Evolutionary conservation across 805 yeast species (phyloP).

Genomic region (Candida ficus): DNA sequence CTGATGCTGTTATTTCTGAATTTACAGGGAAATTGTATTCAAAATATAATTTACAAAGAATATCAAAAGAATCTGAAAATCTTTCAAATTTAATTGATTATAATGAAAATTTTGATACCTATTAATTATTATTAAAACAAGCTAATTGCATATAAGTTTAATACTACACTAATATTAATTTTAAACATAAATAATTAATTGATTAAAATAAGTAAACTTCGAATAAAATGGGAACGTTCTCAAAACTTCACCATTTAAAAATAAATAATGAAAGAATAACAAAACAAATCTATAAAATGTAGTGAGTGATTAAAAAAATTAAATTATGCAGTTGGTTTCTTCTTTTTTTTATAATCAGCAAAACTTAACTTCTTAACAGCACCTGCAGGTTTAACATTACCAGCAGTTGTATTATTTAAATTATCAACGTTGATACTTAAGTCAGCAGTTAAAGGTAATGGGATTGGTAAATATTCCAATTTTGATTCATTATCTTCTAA

Average conservation of each 20-base stretch:
- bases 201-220: no score
- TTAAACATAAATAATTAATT: no score
- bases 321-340: constrained; percentile 19
- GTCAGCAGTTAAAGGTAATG: constrained; percentile 27
- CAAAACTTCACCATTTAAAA: no score
- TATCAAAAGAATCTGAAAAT: constrained; percentile 1
- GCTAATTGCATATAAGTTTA: neutral
- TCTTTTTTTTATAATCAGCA: constrained; percentile 68
- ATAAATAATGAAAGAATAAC: no score
- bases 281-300: no score
- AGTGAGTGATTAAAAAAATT: no score
- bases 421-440: constrained; percentile 71
- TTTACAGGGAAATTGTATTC: constrained; percentile 11
- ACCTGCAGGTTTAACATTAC: constrained; percentile 9
- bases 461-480: constrained; percentile 23
- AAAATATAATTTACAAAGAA: constrained; percentile 11
- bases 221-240: no score
- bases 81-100: constrained; percentile 2
- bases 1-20: constrained; percentile 1
- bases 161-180: no score
- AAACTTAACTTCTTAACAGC: constrained; percentile 59
- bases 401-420: constrained; percentile 1
- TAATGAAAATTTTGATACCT: constrained; percentile 9
- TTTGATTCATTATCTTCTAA: constrained; percentile 9
- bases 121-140: neutral